A percentile compares a stretch with the other conserved stretches of the same genome.
These are phyloP conservation scores for Mikania micrantha DNA, from an alignment of 129 eudicot species.

Conservation along the genomic window DNA sequence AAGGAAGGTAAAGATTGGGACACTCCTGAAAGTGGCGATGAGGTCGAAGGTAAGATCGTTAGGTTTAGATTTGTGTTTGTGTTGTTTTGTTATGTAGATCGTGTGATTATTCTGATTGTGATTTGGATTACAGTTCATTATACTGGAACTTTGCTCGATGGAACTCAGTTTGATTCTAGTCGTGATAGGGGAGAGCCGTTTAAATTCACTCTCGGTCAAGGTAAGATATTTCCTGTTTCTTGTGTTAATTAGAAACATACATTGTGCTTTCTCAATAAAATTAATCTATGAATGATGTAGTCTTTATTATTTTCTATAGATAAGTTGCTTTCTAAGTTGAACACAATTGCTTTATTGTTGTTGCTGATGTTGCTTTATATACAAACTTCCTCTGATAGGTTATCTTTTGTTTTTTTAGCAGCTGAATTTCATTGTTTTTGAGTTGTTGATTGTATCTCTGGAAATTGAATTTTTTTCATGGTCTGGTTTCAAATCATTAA, in stretches of 20 bases:
- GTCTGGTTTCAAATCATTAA: too few species aligned
- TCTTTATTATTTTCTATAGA: too few species aligned
- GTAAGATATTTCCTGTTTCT: slow-evolving; percentile 16
- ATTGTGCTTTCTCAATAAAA: too few species aligned
- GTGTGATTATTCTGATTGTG: not conserved
- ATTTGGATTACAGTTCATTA: not conserved
- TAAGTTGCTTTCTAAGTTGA: not conserved
- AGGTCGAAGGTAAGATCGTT: slow-evolving; percentile 49
- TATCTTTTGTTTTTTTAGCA: not conserved
- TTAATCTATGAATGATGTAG: too few species aligned
- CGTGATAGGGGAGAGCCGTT: slow-evolving; percentile 83
- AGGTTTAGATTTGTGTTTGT: not conserved
- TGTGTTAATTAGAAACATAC: not conserved
- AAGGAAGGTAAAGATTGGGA: slow-evolving; percentile 83
- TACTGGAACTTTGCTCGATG: slow-evolving; percentile 82
- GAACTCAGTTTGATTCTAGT: slow-evolving; percentile 85
- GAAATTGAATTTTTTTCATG: not conserved
- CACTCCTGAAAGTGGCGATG: slow-evolving; percentile 71
- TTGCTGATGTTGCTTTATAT: not conserved
- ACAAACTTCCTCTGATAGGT: too few species aligned
- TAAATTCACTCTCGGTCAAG: slow-evolving; percentile 91
- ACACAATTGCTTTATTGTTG: not conserved
- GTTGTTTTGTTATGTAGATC: not conserved
- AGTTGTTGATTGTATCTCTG: not conserved
- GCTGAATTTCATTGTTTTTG: not conserved